Conservation (phyloP, 2,329 filamentous ascomycete genomes). For the Colletotrichum shisoi region DNA sequence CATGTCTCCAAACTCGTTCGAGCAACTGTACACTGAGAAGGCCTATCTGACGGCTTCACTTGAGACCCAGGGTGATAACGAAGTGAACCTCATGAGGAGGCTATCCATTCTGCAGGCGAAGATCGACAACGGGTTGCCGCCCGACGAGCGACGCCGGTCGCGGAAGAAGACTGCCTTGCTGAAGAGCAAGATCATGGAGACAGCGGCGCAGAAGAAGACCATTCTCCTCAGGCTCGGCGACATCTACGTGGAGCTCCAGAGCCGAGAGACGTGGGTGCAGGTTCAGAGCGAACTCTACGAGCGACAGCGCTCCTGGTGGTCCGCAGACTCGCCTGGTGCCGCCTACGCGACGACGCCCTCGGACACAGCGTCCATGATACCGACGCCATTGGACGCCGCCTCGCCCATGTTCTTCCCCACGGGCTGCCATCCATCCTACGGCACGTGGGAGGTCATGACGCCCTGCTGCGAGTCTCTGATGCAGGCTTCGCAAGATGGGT, state of each 20-base stretch:
- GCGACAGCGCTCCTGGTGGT: slow-evolving; percentile 16
- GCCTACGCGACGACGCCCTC: slow-evolving; percentile 10
- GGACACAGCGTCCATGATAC: slow-evolving; percentile 31
- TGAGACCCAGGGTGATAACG: slow-evolving; percentile 51
- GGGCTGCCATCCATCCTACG: slow-evolving; percentile 24
- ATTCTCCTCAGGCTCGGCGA: slow-evolving; percentile 59
- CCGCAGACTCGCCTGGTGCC: slow-evolving; percentile 17
- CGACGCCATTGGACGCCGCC: slow-evolving; percentile 44
- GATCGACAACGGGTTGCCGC: slow-evolving; percentile 39
- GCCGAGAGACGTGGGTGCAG: slow-evolving; percentile 52
- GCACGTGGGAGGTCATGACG: neutral
- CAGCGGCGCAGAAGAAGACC: slow-evolving; percentile 56
- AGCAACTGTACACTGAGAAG: slow-evolving; percentile 56
- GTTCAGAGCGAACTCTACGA: slow-evolving; percentile 43
- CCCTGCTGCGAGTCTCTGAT: neutral
- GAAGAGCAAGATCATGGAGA: slow-evolving; percentile 54
- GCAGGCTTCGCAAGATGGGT: neutral
- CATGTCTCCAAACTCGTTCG: slow-evolving; percentile 52
- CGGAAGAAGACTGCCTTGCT: slow-evolving; percentile 55
- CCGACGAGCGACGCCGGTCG: slow-evolving; percentile 44
- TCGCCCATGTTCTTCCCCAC: slow-evolving; percentile 48
- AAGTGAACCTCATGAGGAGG: slow-evolving; percentile 50
- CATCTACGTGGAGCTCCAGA: slow-evolving; percentile 59
- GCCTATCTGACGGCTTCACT: slow-evolving; percentile 56
- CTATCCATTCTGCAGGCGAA: slow-evolving; percentile 51